These are phyloP conservation scores for Hanseniaspora thailandica DNA, from an alignment of 805 yeast species.

Conservation along the genomic window DNA sequence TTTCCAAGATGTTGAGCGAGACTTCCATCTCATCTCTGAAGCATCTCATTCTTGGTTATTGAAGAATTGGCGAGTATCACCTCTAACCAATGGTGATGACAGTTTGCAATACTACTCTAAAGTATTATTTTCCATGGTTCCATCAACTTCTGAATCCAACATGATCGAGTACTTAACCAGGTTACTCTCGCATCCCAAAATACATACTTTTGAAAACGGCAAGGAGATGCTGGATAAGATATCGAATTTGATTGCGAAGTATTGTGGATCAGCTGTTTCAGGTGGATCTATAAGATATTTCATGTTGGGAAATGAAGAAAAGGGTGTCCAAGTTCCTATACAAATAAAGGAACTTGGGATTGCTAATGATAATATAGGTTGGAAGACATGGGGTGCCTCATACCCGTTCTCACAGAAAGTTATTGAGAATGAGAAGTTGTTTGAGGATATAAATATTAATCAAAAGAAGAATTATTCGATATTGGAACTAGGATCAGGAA, in stretches of 20 bases:
- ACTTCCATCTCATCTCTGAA: constrained; percentile 19
- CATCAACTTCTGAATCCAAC: background rate
- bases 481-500: constrained; percentile 87
- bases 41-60: constrained; percentile 37
- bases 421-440: constrained; percentile 21
- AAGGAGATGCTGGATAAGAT: background rate
- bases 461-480: constrained; percentile 24
- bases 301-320: constrained; percentile 17
- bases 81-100: background rate
- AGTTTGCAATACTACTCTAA: background rate
- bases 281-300: background rate
- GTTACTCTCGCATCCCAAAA: background rate
- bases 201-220: background rate
- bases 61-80: constrained; percentile 27
- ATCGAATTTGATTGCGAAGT: background rate
- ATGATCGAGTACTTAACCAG: background rate
- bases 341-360: constrained; percentile 67
- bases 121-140: background rate
- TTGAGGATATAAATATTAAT: background rate
- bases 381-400: constrained; percentile 95
- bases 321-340: background rate
- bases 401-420: constrained; percentile 38
- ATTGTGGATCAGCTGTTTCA: constrained; percentile 11
- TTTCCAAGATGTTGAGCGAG: constrained; percentile 20
- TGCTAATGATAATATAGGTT: constrained; percentile 76